Evolutionary conservation across 306 rosid species (phyloP), one percentile per base, ranked within the genome.

Genomic region (Vachellia collinsii): DNA sequence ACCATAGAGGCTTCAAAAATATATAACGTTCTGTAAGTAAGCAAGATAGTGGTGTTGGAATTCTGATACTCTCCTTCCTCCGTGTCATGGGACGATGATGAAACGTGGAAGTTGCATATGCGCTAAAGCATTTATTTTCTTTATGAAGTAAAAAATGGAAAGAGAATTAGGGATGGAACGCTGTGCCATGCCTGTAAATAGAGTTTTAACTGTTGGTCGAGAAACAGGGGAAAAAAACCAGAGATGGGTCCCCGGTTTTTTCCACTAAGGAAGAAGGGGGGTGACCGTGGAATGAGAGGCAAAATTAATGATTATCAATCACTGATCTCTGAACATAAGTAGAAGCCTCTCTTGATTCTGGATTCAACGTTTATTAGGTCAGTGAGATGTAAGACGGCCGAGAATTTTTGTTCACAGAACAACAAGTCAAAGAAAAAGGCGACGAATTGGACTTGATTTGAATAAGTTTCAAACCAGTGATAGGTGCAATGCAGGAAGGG

Each of bases 221-320:
- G 47, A 58, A 61, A 70, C 20, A 37, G 19, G 23, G 29, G 39
- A 5, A 11, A 70, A 72, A 77, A 77, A 68, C 50, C 64, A 3
- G 43, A 71, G 79, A 77, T 65, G 79, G 78, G 70, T 77, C 82
- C 79, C 54, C 42, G 41, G 85, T 62, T 77, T 83, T 43, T 59
- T 66, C 83, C 79, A 38, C 77, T 22, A 56, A 65, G 82, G 70
- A 54, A 77, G 58, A 73, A 78, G 47, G 54, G 75, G 29, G 66
- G 74, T 53, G 79, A 66, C 83, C 76, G n/a, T 43, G 65, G 72
- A 73, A 66, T 43, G 83, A 63, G 72, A 83, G 58, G 62, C 53
- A 50, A 73, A 54, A 78, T 42, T 79, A 63, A 44, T 23, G 44
- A 58, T 44, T 66, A 11, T 43, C 76, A 79, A 42, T 64, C 72